Evolutionary conservation across 2,329 filamentous ascomycete genomes (phyloP).

Genomic region (Cladorrhinum sp.): DNA sequence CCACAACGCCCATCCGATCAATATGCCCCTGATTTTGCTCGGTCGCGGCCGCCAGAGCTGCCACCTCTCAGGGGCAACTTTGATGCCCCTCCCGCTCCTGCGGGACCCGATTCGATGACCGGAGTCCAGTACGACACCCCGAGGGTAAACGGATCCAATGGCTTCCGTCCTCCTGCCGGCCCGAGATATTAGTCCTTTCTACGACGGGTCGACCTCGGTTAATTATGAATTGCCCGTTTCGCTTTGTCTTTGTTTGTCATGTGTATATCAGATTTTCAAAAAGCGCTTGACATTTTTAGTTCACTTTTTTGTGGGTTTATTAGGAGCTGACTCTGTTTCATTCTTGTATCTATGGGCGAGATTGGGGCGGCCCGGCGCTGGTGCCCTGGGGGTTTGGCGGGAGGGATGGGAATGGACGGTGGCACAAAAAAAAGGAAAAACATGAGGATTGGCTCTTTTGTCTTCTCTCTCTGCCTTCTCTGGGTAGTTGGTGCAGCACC

Average conservation of each 20-base stretch:
- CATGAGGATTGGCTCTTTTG: not conserved
- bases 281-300: not conserved
- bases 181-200: conserved; percentile 14
- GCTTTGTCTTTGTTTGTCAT: not conserved
- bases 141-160: conserved; percentile 37
- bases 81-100: conserved; percentile 41
- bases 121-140: conserved; percentile 61
- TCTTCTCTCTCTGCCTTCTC: not conserved
- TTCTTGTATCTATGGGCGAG: not conserved
- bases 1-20: conserved; percentile 16
- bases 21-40: conserved; percentile 28
- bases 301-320: not conserved
- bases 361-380: not conserved
- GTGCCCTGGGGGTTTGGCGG: not conserved
- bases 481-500: not conserved
- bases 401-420: not conserved
- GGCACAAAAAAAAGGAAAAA: not conserved
- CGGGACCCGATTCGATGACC: conserved; percentile 58
- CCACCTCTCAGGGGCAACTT: conserved; percentile 54
- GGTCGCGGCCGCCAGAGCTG: conserved; percentile 41
- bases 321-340: not conserved
- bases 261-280: not conserved
- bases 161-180: conserved; percentile 41
- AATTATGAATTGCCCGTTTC: not conserved
- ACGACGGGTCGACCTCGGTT: not conserved